A percentile compares a stretch with the other conserved stretches of the same genome.
Evolutionary conservation across 306 rosid species (phyloP).

Genomic region (Rubus idaeus): DNA sequence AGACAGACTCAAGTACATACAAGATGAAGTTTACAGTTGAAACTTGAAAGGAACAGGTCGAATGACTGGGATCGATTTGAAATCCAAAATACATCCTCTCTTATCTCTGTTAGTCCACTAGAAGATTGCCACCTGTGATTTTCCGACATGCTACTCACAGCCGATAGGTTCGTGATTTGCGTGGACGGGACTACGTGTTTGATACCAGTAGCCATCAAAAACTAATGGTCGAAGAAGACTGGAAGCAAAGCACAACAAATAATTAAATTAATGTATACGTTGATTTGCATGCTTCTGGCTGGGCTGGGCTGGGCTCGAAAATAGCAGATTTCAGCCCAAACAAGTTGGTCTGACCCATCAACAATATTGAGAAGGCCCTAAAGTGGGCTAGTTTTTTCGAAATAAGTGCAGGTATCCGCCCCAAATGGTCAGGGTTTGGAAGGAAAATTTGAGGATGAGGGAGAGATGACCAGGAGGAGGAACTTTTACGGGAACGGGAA

Average conservation of each 20-base stretch:
- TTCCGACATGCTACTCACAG: neutral
- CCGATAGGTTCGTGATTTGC: neutral
- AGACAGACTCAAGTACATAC: neutral
- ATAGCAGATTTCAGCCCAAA: no score
- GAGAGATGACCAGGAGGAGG: no score
- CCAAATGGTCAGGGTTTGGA: no score
- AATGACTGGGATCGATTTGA: neutral
- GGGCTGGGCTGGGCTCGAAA: neutral
- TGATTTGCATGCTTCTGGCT: neutral
- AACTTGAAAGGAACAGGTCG: neutral
- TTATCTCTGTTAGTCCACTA: constrained; percentile 37
- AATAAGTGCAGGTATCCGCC: no score
- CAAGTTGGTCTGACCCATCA: no score
- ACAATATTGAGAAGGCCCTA: no score
- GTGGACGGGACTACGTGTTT: neutral
- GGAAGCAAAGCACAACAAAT: neutral
- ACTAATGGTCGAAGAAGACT: neutral
- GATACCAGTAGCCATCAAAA: neutral
- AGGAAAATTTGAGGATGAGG: no score
- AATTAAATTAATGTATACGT: neutral
- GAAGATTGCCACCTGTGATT: constrained; percentile 18
- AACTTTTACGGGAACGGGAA: no score
- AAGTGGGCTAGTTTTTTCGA: no score
- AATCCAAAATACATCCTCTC: constrained; percentile 29
- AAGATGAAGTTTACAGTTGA: neutral